These are phyloP conservation scores for Sporothrix sp. DNA, from an alignment of 2,329 filamentous ascomycete genomes.

Conservation along the genomic window DNA sequence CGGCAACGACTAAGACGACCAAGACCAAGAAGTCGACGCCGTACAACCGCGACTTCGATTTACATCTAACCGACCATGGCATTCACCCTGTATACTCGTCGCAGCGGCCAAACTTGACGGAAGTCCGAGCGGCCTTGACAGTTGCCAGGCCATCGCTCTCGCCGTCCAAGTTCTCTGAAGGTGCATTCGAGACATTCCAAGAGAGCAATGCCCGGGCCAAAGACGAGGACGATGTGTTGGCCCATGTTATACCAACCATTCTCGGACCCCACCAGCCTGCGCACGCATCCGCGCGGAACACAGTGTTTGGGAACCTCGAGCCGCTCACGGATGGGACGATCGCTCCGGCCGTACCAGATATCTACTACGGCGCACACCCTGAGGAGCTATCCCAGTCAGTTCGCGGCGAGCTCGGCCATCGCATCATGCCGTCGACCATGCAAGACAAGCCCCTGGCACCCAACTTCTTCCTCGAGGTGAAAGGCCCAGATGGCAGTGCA, in stretches of 20 bases:
- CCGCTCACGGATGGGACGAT: conserved; percentile 26
- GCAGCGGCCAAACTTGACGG: conserved; percentile 25
- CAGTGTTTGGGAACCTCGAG: conserved; percentile 28
- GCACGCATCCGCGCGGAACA: conserved; percentile 21
- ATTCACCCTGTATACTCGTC: conserved; percentile 24
- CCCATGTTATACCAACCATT: conserved; percentile 26
- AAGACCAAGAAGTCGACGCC: conserved; percentile 22
- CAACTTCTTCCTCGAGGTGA: conserved; percentile 34
- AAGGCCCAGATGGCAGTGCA: conserved; percentile 25
- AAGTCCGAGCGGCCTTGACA: conserved; percentile 23
- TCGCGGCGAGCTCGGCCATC: conserved; percentile 19
- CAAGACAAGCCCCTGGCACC: conserved; percentile 25
- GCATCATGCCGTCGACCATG: conserved; percentile 27
- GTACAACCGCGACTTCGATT: conserved; percentile 28
- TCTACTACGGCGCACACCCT: conserved; percentile 24
- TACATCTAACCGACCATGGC: conserved; percentile 27
- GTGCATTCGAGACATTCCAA: conserved; percentile 24
- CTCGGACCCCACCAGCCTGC: conserved; percentile 19
- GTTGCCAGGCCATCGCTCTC: conserved; percentile 27
- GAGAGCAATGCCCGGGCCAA: conserved; percentile 21
- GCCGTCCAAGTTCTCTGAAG: conserved; percentile 25
- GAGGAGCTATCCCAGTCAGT: conserved; percentile 21
- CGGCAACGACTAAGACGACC: conserved; percentile 10
- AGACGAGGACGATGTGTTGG: conserved; percentile 28
- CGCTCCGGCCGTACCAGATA: conserved; percentile 24